phyloP scores from a whole-genome alignment of 495 filamentous ascomycete species.

The Choiromyces venosus region DNA sequence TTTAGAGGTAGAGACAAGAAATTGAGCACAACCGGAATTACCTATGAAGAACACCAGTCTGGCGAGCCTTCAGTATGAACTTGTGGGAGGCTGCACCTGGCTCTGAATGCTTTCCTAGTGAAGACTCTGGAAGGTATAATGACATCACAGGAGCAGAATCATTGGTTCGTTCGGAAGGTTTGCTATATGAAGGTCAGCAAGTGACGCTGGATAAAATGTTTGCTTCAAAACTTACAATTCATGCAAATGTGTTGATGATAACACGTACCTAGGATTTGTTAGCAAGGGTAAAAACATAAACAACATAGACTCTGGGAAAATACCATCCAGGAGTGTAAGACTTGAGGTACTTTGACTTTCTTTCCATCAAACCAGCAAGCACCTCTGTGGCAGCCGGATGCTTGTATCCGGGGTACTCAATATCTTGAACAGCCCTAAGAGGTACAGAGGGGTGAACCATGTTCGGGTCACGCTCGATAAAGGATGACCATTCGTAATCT shows the following conservation, averaged over 20 bases:
- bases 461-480: slow-evolving; percentile 74
- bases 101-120: slow-evolving; percentile 84
- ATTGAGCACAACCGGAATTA: slow-evolving; percentile 12
- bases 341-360: slow-evolving; percentile 98
- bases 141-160: slow-evolving; percentile 87
- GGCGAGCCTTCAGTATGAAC: slow-evolving; percentile 92
- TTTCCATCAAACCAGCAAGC: slow-evolving; percentile 81
- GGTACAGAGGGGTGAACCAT: slow-evolving; percentile 82
- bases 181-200: slow-evolving; percentile 26
- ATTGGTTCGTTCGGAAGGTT: slow-evolving; percentile 54
- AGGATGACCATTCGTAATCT: slow-evolving; percentile 82
- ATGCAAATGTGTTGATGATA: slow-evolving; percentile 93
- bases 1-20: slow-evolving; percentile 12
- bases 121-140: slow-evolving; percentile 87
- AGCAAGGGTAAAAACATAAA: slow-evolving; percentile 33
- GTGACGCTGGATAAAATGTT: neutral
- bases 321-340: slow-evolving; percentile 96
- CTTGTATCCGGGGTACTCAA: slow-evolving; percentile 88
- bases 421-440: slow-evolving; percentile 69
- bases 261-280: slow-evolving; percentile 71
- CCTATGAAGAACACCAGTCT: slow-evolving; percentile 83
- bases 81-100: slow-evolving; percentile 88
- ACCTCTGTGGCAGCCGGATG: slow-evolving; percentile 84
- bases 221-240: slow-evolving; percentile 67
- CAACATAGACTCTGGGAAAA: slow-evolving; percentile 40